Conservation (phyloP, 2,329 filamentous ascomycete genomes). For the Pseudocercospora cruenta region DNA sequence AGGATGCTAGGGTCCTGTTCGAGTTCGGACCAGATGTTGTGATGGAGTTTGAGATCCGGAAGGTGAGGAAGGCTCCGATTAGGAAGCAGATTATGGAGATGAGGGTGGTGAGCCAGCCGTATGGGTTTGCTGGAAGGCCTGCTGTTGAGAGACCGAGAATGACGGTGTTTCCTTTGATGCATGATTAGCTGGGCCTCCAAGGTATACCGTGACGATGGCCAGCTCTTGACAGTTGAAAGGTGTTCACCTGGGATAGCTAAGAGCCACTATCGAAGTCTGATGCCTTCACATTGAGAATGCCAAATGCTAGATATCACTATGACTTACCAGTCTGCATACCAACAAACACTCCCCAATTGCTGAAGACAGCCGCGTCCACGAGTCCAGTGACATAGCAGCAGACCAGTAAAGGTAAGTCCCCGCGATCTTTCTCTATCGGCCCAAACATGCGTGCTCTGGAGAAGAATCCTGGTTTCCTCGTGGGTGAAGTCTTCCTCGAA, state of each 20-base stretch:
- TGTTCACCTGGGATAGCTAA: not conserved
- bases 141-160: slow-evolving; percentile 64
- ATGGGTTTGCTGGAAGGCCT: slow-evolving; percentile 54
- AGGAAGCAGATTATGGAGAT: slow-evolving; percentile 60
- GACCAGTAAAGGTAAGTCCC: slow-evolving; percentile 41
- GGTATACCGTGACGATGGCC: too few species aligned
- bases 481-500: slow-evolving; percentile 2
- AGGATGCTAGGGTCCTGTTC: slow-evolving; percentile 45
- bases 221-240: not conserved
- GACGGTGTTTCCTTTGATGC: slow-evolving; percentile 60
- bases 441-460: slow-evolving; percentile 34
- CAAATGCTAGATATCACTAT: not conserved
- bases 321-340: slow-evolving; percentile 56
- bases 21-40: slow-evolving; percentile 40
- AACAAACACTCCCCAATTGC: slow-evolving; percentile 52
- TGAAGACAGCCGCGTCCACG: slow-evolving; percentile 53
- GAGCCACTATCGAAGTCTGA: not conserved
- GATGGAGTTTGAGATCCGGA: slow-evolving; percentile 45
- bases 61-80: slow-evolving; percentile 53
- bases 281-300: not conserved
- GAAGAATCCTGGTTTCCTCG: slow-evolving; percentile 27
- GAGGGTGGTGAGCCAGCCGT: slow-evolving; percentile 58
- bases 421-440: slow-evolving; percentile 37
- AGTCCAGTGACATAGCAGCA: slow-evolving; percentile 53
- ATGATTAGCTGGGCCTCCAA: not conserved